Base-by-base conservation (phyloP, 768 basidiomycete genomes). In the Ramaria sp. region DNA sequence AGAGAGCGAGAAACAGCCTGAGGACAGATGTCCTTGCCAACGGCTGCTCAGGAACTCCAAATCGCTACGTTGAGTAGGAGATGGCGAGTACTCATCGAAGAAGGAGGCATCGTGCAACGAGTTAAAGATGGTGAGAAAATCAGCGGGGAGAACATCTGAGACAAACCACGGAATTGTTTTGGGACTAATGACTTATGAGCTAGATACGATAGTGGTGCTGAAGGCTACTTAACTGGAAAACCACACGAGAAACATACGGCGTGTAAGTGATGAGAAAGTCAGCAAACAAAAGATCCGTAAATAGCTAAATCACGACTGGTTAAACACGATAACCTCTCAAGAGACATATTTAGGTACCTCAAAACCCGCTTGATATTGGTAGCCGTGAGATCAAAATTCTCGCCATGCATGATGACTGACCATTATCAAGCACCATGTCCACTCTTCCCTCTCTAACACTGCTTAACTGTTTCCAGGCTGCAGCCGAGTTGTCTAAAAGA, bases 111-210 rank as follows among this genome's bases (percentile, higher is more conserved):
- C 76, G 45, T 85, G 75, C 1, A 93, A 73, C 7, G 74, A 74
- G 1, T 67, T 53, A 56, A 94, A 76, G 0, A 81, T 78, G 50
- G 73, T 68, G 24, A 67, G 62, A 68, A 96, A 96, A 68, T 99
- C 95, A 24, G 76, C 72, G 1, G 95, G 93, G 4, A 89, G 88
- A 27, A 94, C 92, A 67, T 96, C 91, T 11, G 89, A 92, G 47
- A 97, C 94, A 66, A 98, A 99, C 93, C 95, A 99, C 0, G 94
- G 94, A 52, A 97, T 87, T 9, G 88, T 73, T 68, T 99, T 97
- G 0, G 93, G 90, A 71, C 93, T 95, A 17, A 55, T 19, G 47
- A 43, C 47, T 51, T 46, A 48, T 27, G 39, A 20, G 48, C 60
- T 53, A 52, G 41, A 24, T 4, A n/a, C 39, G 46, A 22, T n/a